Percentiles rank a stretch among this genome's conserved stretches.
phyloP scores from a whole-genome alignment of 768 basidiomycete species.

The Boletus patriciae region DNA sequence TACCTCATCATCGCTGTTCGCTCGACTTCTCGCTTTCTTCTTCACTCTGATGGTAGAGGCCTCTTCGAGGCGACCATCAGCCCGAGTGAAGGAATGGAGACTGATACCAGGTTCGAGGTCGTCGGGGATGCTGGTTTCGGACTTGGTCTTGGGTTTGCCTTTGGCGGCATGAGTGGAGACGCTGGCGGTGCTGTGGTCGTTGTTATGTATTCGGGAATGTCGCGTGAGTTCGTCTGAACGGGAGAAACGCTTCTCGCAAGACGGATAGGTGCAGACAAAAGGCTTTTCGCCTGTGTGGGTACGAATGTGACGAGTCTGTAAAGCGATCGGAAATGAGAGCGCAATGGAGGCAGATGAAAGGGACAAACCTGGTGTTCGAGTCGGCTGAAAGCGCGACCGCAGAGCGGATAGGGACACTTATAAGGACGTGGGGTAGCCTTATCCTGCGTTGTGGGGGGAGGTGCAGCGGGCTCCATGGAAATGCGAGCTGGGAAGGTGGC shows the following conservation, averaged over 20 bases:
- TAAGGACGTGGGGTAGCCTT: constrained; percentile 70
- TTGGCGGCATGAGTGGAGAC: constrained; percentile 26
- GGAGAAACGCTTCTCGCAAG: constrained; percentile 98
- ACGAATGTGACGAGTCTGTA: constrained; percentile 92
- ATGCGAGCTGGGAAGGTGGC: constrained; percentile 9
- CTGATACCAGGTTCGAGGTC: constrained; percentile 26
- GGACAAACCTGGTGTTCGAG: constrained; percentile 88
- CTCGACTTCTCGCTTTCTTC: constrained; percentile 78
- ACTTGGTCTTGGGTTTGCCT: constrained; percentile 32
- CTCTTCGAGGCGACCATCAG: constrained; percentile 24
- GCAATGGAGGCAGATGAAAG: constrained; percentile 10
- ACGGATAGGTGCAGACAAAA: constrained; percentile 85
- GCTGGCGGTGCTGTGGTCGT: constrained; percentile 41
- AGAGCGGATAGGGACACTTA: constrained; percentile 92
- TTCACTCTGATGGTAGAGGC: constrained; percentile 45
- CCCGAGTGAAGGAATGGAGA: constrained; percentile 26
- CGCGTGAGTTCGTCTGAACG: constrained; percentile 98
- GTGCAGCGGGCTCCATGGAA: constrained; percentile 26
- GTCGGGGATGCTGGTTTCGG: constrained; percentile 25
- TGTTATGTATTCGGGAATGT: constrained; percentile 90
- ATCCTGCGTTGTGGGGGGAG: constrained; percentile 27
- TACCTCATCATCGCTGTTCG: constrained; percentile 84
- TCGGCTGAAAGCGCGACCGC: constrained; percentile 93
- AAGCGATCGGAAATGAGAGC: constrained; percentile 19
- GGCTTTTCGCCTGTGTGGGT: constrained; percentile 99